Conservation (phyloP, 345 rosid species). For the Sisymbrium irio region DNA sequence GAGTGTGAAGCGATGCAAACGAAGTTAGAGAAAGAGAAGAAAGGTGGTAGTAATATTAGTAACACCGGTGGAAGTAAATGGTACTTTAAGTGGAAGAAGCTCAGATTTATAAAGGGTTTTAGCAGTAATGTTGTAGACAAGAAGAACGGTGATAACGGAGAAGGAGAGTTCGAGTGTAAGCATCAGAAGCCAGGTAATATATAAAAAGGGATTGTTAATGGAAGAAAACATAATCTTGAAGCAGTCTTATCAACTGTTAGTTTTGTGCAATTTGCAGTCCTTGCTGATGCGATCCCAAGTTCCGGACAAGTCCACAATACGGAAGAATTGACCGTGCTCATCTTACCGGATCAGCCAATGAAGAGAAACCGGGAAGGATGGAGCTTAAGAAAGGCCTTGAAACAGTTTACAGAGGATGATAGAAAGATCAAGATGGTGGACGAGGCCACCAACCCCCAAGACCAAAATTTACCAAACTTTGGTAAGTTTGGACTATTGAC, state of each 20-base stretch:
- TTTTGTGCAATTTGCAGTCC: background rate
- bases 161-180: constrained; percentile 30
- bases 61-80: constrained; percentile 48
- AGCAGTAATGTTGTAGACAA: constrained; percentile 36
- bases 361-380: background rate
- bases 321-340: background rate
- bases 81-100: constrained; percentile 70
- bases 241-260: background rate
- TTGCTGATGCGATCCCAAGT: background rate
- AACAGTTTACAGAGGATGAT: background rate
- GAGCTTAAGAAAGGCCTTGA: background rate
- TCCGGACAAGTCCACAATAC: background rate
- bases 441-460: background rate
- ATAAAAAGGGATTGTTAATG: constrained; percentile 54
- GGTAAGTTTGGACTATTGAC: background rate
- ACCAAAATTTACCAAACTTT: background rate
- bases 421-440: background rate
- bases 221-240: constrained; percentile 28
- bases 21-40: constrained; percentile 74
- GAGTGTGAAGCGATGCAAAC: constrained; percentile 54
- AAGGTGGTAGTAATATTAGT: constrained; percentile 34
- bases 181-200: constrained; percentile 55
- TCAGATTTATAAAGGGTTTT: constrained; percentile 42
- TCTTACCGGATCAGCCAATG: background rate
- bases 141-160: constrained; percentile 38